Percentiles rank a stretch among this genome's conserved stretches.
These are phyloP conservation scores for Mycosphaerella sp. DNA, from an alignment of 2,329 filamentous ascomycete genomes.

Conservation along the genomic window DNA sequence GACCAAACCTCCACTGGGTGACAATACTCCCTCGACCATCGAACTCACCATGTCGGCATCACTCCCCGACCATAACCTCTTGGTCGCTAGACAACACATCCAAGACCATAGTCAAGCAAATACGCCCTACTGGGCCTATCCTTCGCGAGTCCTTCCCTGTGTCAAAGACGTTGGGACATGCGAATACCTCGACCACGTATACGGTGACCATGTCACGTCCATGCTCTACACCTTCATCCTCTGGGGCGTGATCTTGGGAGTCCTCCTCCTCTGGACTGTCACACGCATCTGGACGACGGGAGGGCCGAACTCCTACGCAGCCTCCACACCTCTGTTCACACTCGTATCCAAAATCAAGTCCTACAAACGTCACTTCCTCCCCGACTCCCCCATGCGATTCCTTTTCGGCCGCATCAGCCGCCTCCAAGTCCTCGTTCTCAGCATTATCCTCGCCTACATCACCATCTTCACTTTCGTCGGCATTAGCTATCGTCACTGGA, in stretches of 20 bases:
- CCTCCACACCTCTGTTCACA: conserved; percentile 18
- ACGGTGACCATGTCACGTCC: conserved; percentile 47
- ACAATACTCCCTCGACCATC: too few species aligned
- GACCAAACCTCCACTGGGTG: background rate
- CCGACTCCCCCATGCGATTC: conserved; percentile 47
- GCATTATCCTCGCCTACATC: conserved; percentile 55
- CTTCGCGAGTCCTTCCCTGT: conserved; percentile 49
- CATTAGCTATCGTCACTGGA: conserved; percentile 61
- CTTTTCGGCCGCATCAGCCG: conserved; percentile 64
- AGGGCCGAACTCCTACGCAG: conserved; percentile 16
- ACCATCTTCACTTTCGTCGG: conserved; percentile 58
- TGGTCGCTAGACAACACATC: conserved; percentile 21
- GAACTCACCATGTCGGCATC: background rate
- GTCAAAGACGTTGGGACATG: conserved; percentile 53
- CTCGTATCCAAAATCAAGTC: conserved; percentile 9
- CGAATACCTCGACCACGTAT: conserved; percentile 52
- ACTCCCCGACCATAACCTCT: background rate
- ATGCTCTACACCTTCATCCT: conserved; percentile 53
- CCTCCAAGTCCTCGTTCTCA: conserved; percentile 58
- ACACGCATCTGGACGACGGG: conserved; percentile 24
- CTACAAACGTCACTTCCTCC: conserved; percentile 44
- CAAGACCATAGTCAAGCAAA: conserved; percentile 29
- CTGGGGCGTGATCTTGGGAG: conserved; percentile 48
- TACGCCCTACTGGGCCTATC: conserved; percentile 51
- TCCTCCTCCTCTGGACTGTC: conserved; percentile 42